Evolutionary conservation across 768 basidiomycete species (phyloP).

Genomic region (Obba rivulosa): DNA sequence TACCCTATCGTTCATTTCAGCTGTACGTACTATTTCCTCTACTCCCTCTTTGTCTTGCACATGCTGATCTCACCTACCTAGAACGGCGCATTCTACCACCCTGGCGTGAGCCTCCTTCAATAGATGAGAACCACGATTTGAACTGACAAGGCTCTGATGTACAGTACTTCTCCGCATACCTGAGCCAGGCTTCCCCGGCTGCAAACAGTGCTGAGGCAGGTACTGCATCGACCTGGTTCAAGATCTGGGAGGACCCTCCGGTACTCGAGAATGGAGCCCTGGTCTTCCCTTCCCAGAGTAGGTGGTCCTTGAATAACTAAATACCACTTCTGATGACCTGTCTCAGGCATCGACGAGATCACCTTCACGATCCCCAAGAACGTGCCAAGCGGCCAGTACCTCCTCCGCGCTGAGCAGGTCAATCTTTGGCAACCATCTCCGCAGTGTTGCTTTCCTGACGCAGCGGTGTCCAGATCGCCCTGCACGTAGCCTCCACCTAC

Average conservation of each 20-base stretch:
- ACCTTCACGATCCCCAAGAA: constrained; percentile 26
- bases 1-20: no score
- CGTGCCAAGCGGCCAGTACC: constrained; percentile 29
- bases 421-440: neutral
- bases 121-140: neutral
- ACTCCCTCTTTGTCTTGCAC: no score
- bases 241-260: constrained; percentile 33
- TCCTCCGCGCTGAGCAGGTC: constrained; percentile 27
- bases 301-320: neutral
- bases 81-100: constrained; percentile 22
- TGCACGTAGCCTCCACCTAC: constrained; percentile 21
- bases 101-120: constrained; percentile 11
- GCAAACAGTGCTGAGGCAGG: constrained; percentile 30
- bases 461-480: constrained; percentile 15
- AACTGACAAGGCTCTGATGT: neutral
- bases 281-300: constrained; percentile 22
- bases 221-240: constrained; percentile 38
- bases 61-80: neutral
- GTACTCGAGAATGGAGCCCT: constrained; percentile 20
- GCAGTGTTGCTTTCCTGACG: neutral
- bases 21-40: no score
- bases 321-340: constrained; percentile 4
- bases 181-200: constrained; percentile 23
- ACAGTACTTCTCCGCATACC: constrained; percentile 25
- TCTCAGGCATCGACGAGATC: constrained; percentile 16